These are phyloP conservation scores for Coemansia sp. DNA, from an alignment of 192 early-diverging fungal genomes.

Conservation along the genomic window DNA sequence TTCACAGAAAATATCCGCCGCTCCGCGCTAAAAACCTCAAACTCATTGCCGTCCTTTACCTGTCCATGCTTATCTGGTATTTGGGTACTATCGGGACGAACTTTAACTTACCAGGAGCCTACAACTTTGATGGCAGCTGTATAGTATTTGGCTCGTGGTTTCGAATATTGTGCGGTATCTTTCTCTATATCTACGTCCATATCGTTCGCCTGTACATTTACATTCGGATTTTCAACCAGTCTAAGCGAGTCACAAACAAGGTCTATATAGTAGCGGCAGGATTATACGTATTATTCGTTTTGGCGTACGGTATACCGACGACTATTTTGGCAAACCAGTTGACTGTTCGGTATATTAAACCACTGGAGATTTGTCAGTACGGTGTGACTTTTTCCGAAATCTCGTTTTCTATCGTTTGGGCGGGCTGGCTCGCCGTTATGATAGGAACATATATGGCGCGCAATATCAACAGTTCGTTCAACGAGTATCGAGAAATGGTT, in stretches of 20 bases:
- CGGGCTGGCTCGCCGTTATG: slow-evolving; percentile 23
- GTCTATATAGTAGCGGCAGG: slow-evolving; percentile 8
- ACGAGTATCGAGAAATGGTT: slow-evolving; percentile 52
- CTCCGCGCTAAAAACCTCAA: slow-evolving; percentile 45
- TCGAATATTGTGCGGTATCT: slow-evolving; percentile 34
- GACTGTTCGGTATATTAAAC: slow-evolving; percentile 12
- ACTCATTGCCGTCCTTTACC: slow-evolving; percentile 31
- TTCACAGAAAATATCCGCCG: slow-evolving; percentile 36
- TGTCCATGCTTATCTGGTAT: slow-evolving; percentile 44
- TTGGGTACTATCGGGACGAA: slow-evolving; percentile 45
- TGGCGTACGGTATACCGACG: slow-evolving; percentile 27
- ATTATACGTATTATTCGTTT: slow-evolving; percentile 12
- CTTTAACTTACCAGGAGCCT: slow-evolving; percentile 21
- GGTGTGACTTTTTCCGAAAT: slow-evolving; percentile 28
- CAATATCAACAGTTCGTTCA: slow-evolving; percentile 54
- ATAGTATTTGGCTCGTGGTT: slow-evolving; percentile 41
- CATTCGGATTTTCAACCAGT: slow-evolving; percentile 35
- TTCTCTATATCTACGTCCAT: slow-evolving; percentile 35
- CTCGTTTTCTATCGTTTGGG: slow-evolving; percentile 46
- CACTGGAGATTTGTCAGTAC: slow-evolving; percentile 23
- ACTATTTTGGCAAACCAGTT: slow-evolving; percentile 24
- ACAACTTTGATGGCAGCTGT: slow-evolving; percentile 24
- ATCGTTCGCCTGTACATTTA: slow-evolving; percentile 45
- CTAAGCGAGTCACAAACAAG: slow-evolving; percentile 13
- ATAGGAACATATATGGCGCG: slow-evolving; percentile 29